Conservation (phyloP, 345 rosid species). For the Chamaenerion angustifolium region DNA sequence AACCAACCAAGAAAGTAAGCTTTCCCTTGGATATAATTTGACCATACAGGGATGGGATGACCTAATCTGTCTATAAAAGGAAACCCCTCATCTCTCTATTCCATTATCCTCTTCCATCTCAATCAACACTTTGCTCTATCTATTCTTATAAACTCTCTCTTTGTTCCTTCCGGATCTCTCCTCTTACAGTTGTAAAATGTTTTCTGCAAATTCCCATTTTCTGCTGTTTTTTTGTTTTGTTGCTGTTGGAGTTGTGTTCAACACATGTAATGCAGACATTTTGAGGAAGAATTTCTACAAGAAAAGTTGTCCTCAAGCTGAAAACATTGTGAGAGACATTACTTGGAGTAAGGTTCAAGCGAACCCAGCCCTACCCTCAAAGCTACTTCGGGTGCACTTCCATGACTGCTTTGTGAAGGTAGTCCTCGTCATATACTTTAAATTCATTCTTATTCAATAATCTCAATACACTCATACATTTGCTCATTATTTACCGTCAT, state of each 20-base stretch:
- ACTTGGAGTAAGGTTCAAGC: slow-evolving; percentile 2
- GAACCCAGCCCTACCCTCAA: slow-evolving; percentile 5
- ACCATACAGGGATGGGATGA: no score
- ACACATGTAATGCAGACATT: slow-evolving; percentile 1
- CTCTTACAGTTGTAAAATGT: neutral
- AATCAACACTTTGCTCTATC: neutral
- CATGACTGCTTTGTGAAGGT: slow-evolving; percentile 10
- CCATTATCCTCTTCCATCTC: neutral
- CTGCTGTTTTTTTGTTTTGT: neutral
- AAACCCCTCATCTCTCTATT: neutral
- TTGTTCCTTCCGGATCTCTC: neutral
- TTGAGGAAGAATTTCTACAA: slow-evolving; percentile 3
- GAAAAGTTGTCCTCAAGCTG: slow-evolving; percentile 8
- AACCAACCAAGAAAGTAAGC: no score
- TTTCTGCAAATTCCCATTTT: neutral
- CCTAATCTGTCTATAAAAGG: neutral
- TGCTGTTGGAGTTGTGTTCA: neutral
- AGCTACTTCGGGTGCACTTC: slow-evolving; percentile 9
- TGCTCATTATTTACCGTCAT: no score
- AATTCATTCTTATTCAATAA: no score
- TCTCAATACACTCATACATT: no score
- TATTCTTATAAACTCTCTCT: neutral
- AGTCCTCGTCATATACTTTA: neutral
- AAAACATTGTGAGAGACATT: slow-evolving; percentile 8
- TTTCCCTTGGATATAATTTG: no score